These are phyloP conservation scores for Lachancea nothofagi DNA, from an alignment of 805 yeast genomes.

Conservation along the genomic window DNA sequence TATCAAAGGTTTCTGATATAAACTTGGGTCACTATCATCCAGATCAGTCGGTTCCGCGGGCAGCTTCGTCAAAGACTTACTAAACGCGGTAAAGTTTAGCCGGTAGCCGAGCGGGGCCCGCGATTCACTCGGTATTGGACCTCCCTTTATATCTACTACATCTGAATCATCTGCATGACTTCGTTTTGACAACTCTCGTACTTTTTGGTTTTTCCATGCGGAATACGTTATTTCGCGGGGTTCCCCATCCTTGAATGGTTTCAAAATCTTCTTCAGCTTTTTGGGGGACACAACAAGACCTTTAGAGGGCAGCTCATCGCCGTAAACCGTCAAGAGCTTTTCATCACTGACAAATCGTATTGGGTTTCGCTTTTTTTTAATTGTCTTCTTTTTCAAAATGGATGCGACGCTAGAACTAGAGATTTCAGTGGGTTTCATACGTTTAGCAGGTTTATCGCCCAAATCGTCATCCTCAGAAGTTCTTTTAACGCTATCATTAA, in stretches of 20 bases:
- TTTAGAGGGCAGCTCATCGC: constrained; percentile 29
- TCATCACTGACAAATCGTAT: constrained; percentile 28
- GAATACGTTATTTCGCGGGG: constrained; percentile 28
- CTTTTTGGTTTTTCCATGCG: constrained; percentile 18
- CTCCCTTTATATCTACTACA: constrained; percentile 27
- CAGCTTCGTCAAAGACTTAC: constrained; percentile 22
- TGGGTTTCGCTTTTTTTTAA: constrained; percentile 10
- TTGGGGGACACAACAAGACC: constrained; percentile 29
- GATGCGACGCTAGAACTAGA: constrained; percentile 11
- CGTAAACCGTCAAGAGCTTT: constrained; percentile 27
- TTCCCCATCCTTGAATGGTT: constrained; percentile 33
- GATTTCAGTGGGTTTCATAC: constrained; percentile 6
- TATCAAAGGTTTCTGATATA: constrained; percentile 22
- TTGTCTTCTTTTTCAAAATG: constrained; percentile 20
- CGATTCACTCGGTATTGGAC: constrained; percentile 27
- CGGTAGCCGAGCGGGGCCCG: constrained; percentile 21
- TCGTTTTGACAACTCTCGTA: constrained; percentile 16
- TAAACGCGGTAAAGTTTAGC: constrained; percentile 24
- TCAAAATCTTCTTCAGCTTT: constrained; percentile 28
- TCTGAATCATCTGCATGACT: constrained; percentile 21
- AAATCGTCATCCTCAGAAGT: not conserved
- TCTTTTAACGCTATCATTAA: constrained; percentile 20
- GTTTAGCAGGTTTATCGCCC: constrained; percentile 6
- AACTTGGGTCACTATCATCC: constrained; percentile 12
- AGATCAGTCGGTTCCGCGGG: constrained; percentile 28